Evolutionary conservation across 2,329 filamentous ascomycete species (phyloP).

Genomic region (Arthrobotrys conoides): DNA sequence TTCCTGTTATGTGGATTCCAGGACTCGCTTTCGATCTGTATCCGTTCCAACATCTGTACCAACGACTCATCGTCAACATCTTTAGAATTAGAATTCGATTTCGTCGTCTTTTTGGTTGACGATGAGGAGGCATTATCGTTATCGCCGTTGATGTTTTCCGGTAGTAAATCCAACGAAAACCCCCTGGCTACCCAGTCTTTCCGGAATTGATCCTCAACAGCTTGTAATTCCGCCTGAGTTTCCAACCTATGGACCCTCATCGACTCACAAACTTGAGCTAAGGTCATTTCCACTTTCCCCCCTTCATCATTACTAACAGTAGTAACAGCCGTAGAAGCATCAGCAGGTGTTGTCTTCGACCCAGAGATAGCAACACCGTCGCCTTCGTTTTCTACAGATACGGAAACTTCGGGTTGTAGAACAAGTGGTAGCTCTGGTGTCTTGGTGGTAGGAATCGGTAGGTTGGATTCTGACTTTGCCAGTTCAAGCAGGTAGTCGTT

Average conservation of each 20-base stretch:
- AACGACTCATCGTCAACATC: conserved; percentile 6
- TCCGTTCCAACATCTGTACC: conserved; percentile 18
- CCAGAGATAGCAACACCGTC: not conserved
- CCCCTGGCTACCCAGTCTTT: conserved; percentile 29
- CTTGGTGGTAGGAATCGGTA: not conserved
- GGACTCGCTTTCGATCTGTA: conserved; percentile 33
- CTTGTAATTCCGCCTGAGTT: conserved; percentile 34
- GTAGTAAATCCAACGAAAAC: conserved; percentile 16
- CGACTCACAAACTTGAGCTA: conserved; percentile 28
- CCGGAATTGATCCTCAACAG: conserved; percentile 42
- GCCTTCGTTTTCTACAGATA: not conserved
- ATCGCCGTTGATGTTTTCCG: not conserved
- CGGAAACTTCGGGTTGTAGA: conserved; percentile 11
- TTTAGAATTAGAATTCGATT: not conserved
- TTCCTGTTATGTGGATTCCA: not conserved
- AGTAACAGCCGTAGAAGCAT: not conserved
- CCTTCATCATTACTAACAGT: not conserved
- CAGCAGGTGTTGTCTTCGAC: not conserved
- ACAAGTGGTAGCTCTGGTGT: conserved; percentile 23
- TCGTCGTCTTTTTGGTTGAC: not conserved
- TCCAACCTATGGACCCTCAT: conserved; percentile 26
- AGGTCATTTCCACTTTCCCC: not conserved
- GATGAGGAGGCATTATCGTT: not conserved
- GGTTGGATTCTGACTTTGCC: not conserved
- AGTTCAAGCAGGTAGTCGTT: conserved; percentile 17